Evolutionary conservation across 2,329 filamentous ascomycete genomes (phyloP).

Genomic region (Fusarium sp.): DNA sequence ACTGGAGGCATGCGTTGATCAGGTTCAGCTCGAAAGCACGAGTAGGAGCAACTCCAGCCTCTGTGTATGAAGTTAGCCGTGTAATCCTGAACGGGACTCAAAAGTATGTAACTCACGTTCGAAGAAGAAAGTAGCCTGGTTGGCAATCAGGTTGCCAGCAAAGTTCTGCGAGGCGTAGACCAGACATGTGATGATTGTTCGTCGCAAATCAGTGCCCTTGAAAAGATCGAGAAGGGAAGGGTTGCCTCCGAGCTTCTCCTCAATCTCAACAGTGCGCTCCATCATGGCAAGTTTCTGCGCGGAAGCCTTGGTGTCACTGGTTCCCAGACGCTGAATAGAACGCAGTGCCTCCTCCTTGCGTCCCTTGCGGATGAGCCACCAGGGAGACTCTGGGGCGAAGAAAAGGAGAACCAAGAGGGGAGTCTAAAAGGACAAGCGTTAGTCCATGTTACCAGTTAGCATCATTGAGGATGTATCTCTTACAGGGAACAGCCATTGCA

Average conservation of each 20-base stretch:
- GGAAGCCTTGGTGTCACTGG: constrained; percentile 24
- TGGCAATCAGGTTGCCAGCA: constrained; percentile 71
- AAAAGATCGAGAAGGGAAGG: constrained; percentile 66
- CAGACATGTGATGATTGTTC: constrained; percentile 68
- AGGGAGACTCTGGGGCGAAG: constrained; percentile 64
- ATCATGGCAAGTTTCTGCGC: constrained; percentile 67
- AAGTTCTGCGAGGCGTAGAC: constrained; percentile 71
- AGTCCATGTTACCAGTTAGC: not conserved
- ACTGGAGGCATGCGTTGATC: constrained; percentile 73
- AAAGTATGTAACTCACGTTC: constrained; percentile 48
- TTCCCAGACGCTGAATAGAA: constrained; percentile 62
- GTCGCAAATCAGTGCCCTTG: constrained; percentile 66
- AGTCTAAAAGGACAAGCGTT: constrained; percentile 47
- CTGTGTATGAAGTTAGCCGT: constrained; percentile 52
- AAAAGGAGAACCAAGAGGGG: constrained; percentile 66
- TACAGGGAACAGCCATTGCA: constrained; percentile 69
- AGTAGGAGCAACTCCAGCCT: constrained; percentile 69
- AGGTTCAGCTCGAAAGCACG: constrained; percentile 72
- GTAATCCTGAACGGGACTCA: not conserved
- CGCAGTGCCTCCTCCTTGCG: constrained; percentile 57
- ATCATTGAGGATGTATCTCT: not conserved
- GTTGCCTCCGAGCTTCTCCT: constrained; percentile 55
- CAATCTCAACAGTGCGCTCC: constrained; percentile 66
- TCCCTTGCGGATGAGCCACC: constrained; percentile 67
- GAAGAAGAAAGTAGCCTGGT: constrained; percentile 73